A percentile compares a stretch with the other conserved stretches of the same genome.
Evolutionary conservation across 2,329 filamentous ascomycete species (phyloP).

Genomic region (Leptodontidium sp.): DNA sequence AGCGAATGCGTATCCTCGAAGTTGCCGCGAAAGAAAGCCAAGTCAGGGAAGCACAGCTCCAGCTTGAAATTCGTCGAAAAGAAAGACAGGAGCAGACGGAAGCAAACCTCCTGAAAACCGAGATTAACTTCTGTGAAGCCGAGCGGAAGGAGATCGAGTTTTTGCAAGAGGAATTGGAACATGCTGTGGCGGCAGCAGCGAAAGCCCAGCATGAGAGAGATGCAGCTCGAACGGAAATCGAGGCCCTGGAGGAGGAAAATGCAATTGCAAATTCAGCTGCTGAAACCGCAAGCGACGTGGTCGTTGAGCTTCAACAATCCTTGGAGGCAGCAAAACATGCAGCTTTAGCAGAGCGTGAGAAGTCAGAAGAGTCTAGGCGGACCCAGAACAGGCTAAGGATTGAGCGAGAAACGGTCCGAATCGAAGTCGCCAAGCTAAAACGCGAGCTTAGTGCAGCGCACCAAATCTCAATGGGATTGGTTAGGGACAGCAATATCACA

Average conservation of each 20-base stretch:
- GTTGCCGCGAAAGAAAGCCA: constrained; percentile 6
- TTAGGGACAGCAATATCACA: background rate
- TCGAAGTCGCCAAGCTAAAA: constrained; percentile 4
- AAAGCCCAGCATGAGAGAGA: constrained; percentile 16
- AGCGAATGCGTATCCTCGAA: constrained; percentile 23
- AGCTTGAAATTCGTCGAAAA: background rate
- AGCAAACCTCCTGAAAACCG: background rate
- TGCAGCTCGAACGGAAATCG: background rate
- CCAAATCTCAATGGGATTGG: constrained; percentile 4
- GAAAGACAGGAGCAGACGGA: background rate
- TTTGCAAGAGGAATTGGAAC: constrained; percentile 4
- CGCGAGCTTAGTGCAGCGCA: constrained; percentile 1
- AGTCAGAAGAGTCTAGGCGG: constrained; percentile 6
- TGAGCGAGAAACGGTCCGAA: constrained; percentile 6
- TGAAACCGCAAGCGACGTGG: constrained; percentile 6
- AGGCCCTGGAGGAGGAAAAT: background rate
- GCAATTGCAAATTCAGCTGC: background rate
- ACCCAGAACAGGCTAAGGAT: constrained; percentile 16
- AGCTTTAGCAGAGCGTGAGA: constrained; percentile 15
- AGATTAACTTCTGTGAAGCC: background rate
- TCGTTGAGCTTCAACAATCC: background rate
- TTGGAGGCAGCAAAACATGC: constrained; percentile 19
- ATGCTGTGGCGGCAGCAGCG: background rate
- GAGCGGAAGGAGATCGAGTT: constrained; percentile 8
- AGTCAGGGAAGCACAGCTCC: background rate